phyloP scores from a whole-genome alignment of 2,329 filamentous ascomycete genomes.

The Colletotrichum cuscutae region DNA sequence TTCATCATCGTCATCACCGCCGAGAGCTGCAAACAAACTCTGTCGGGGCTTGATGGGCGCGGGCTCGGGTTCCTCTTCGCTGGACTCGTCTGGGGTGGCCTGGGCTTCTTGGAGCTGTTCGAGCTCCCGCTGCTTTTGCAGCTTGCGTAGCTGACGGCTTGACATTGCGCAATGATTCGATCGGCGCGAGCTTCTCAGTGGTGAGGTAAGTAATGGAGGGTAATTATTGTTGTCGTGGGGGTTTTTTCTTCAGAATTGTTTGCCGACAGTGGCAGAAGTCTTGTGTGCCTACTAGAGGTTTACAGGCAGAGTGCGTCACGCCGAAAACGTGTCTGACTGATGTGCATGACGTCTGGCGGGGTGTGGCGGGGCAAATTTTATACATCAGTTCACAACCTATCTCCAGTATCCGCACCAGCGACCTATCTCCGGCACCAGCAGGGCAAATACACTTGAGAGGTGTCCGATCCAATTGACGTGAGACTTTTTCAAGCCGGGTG shows the following conservation, averaged over 20 bases:
- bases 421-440: too few species aligned
- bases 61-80: slow-evolving; percentile 44
- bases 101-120: slow-evolving; percentile 42
- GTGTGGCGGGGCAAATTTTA: slow-evolving; percentile 29
- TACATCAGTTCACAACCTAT: not conserved
- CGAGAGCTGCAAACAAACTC: slow-evolving; percentile 65
- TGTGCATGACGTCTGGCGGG: slow-evolving; percentile 37
- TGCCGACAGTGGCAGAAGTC: not conserved
- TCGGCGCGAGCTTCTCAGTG: not conserved
- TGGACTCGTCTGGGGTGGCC: slow-evolving; percentile 44
- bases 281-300: not conserved
- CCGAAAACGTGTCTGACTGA: slow-evolving; percentile 27
- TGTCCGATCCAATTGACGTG: too few species aligned
- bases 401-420: too few species aligned
- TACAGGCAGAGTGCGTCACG: slow-evolving; percentile 28
- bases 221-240: not conserved
- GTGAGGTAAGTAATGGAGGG: not conserved
- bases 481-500: too few species aligned
- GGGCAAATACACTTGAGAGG: too few species aligned
- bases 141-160: slow-evolving; percentile 61
- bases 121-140: slow-evolving; percentile 61
- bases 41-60: slow-evolving; percentile 50
- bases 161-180: slow-evolving; percentile 52
- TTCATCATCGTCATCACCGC: slow-evolving; percentile 53
- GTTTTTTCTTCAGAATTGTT: not conserved